Percentiles rank a stretch among this genome's conserved stretches.
Evolutionary conservation across 1,284 basidiomycete species (phyloP).

Genomic region (Cryptococcus wingfieldii): DNA sequence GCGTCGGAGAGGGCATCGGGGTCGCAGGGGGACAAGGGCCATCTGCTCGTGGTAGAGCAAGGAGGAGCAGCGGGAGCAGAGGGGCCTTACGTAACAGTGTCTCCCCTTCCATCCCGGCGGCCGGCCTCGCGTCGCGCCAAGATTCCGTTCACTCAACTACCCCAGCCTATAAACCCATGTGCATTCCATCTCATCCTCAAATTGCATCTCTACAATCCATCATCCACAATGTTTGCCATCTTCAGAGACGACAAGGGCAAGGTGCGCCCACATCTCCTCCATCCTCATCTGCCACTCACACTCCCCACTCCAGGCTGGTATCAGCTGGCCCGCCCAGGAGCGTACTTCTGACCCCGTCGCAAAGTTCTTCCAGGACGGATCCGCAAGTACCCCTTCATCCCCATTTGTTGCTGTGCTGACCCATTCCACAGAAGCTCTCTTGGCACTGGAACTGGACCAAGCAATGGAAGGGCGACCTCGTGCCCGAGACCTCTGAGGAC

Average conservation of each 20-base stretch:
- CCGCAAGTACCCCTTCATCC: conserved; percentile 19
- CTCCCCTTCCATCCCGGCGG: too few relatives aligned
- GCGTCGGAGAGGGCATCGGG: too few relatives aligned
- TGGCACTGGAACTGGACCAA: conserved; percentile 50
- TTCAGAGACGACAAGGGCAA: conserved; percentile 3
- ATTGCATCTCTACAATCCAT: background rate
- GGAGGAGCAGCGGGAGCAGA: too few relatives aligned
- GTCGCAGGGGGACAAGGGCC: too few relatives aligned
- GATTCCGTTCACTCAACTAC: background rate
- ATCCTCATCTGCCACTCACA: background rate
- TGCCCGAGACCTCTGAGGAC: conserved; percentile 29
- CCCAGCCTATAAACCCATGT: background rate
- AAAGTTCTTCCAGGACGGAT: conserved; percentile 37
- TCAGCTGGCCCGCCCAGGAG: conserved; percentile 44
- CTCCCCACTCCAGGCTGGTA: conserved; percentile 24
- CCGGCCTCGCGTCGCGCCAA: background rate
- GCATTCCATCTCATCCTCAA: background rate
- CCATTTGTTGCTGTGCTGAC: background rate
- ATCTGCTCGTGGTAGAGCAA: too few relatives aligned
- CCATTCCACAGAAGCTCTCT: conserved; percentile 23
- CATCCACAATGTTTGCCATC: background rate
- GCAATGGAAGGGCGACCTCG: conserved; percentile 28
- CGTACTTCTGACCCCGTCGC: conserved; percentile 36
- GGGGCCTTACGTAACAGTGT: too few relatives aligned
- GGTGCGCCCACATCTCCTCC: conserved; percentile 1